Base-by-base conservation (phyloP, 257 asterid species). In the Scutellaria baicalensis region DNA sequence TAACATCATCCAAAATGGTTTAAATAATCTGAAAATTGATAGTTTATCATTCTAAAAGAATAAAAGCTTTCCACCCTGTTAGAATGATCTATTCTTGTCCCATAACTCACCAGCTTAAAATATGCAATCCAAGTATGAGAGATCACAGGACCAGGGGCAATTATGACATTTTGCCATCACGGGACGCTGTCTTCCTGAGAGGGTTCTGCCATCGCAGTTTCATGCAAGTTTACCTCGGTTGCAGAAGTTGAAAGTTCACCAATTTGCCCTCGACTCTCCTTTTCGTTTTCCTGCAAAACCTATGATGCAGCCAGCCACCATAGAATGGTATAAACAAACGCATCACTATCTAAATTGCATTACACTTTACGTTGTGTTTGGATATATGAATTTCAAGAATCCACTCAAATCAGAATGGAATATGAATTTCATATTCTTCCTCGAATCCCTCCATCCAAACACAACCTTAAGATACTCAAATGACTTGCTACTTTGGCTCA, bases 201-300 rank as follows among this genome's bases (percentile, higher is more conserved):
- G 23, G 78, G 36, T 13, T 68, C 67, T 6, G 78, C 66, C 16
- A 16, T 59, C 47, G 31, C 57, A 2, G 59, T 63, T 23, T 54
- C 82, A 23, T 48, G 62, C 39, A 36, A 42, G 71, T 65, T 75
- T 0, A 67, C 79, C 49, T 52, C 67, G 42, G 86, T 7, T 35
- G 69, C 69, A 33, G 77, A 64, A 8, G 71, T 35, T 31, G 59
- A 72, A 31, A 18, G 71, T 38, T 76, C 83, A 17, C 68, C 52
- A n/a, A 23, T 39, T 18, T 61, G 83, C 54, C 40, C 69, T 65
- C 21, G 84, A 45, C 52, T 78, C 48, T 81, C 89, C 59, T 49
- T 75, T 43, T 76, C 73, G 68, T 83, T 88, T 49, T 82, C 89
- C 88, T 91, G 96, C 50, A 86, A 69, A 64, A 85, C 94, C 92